phyloP scores from a whole-genome alignment of 1,139 yeast species.

The Torulaspora pretoriensis region DNA sequence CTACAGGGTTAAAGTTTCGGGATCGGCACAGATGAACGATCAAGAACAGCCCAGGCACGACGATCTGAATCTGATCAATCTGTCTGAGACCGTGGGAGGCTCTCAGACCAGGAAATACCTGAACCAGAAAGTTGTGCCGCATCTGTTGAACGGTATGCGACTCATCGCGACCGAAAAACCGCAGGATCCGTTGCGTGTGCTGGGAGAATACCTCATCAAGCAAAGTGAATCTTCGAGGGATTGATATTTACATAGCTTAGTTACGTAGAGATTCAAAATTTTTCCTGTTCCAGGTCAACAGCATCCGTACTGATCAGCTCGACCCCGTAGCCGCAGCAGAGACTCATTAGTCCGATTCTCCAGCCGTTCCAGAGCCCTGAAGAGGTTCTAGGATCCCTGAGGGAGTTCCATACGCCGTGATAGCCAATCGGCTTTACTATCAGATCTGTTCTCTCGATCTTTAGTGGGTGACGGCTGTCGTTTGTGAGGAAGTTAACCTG shows the following conservation, averaged over 20 bases:
- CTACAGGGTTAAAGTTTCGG: background rate
- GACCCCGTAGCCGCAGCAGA: conserved; percentile 82
- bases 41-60: conserved; percentile 15
- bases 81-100: conserved; percentile 67
- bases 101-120: conserved; percentile 76
- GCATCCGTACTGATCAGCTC: conserved; percentile 53
- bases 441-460: conserved; percentile 40
- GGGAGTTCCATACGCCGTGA: conserved; percentile 48
- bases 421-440: conserved; percentile 53
- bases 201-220: conserved; percentile 67
- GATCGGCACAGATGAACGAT: conserved; percentile 7
- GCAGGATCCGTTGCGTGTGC: conserved; percentile 59
- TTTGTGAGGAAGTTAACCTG: conserved; percentile 59
- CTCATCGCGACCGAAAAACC: conserved; percentile 56
- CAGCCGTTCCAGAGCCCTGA: conserved; percentile 78
- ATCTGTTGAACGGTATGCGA: conserved; percentile 65
- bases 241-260: conserved; percentile 6
- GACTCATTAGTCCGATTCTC: conserved; percentile 78
- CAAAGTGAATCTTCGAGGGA: conserved; percentile 39
- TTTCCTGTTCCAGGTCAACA: conserved; percentile 42
- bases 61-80: conserved; percentile 17
- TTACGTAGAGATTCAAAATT: conserved; percentile 26
- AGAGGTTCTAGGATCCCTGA: conserved; percentile 40
- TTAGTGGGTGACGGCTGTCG: conserved; percentile 33
- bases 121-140: conserved; percentile 64